Evolutionary conservation across 2,329 filamentous ascomycete species (phyloP).

Genomic region (Bisporella sp.): DNA sequence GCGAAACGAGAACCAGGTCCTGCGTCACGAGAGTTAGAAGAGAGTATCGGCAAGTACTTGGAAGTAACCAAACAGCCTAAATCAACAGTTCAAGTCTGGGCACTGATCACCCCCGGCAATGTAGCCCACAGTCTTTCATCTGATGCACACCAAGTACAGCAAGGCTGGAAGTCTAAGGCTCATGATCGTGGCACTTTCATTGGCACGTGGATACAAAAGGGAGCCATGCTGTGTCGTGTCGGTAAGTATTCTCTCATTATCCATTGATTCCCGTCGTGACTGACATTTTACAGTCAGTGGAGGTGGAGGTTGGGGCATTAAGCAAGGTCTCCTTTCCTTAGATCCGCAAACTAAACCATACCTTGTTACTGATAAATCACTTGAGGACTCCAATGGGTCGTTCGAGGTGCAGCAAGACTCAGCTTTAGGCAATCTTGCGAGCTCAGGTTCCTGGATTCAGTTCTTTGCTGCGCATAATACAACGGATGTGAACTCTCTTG

Average conservation of each 20-base stretch:
- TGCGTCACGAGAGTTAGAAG: constrained; percentile 67
- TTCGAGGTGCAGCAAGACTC: constrained; percentile 25
- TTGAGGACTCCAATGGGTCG: constrained; percentile 37
- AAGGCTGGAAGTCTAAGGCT: not conserved
- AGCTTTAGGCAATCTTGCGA: constrained; percentile 48
- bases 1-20: constrained; percentile 38
- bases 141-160: not conserved
- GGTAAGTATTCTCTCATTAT: constrained; percentile 15
- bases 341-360: constrained; percentile 59
- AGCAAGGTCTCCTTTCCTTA: constrained; percentile 70
- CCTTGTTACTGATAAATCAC: constrained; percentile 41
- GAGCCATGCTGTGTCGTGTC: constrained; percentile 23
- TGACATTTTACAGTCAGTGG: constrained; percentile 52
- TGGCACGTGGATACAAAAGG: constrained; percentile 14
- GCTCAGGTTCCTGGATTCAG: constrained; percentile 57
- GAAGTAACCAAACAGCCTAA: constrained; percentile 20
- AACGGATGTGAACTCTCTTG: no score
- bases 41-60: constrained; percentile 52
- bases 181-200: constrained; percentile 6
- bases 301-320: constrained; percentile 78
- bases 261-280: not conserved
- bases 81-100: constrained; percentile 61
- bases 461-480: constrained; percentile 42
- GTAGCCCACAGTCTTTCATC: not conserved
- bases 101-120: constrained; percentile 50